Conservation (phyloP, 2,329 filamentous ascomycete genomes). For the Pseudonectria buxi region DNA sequence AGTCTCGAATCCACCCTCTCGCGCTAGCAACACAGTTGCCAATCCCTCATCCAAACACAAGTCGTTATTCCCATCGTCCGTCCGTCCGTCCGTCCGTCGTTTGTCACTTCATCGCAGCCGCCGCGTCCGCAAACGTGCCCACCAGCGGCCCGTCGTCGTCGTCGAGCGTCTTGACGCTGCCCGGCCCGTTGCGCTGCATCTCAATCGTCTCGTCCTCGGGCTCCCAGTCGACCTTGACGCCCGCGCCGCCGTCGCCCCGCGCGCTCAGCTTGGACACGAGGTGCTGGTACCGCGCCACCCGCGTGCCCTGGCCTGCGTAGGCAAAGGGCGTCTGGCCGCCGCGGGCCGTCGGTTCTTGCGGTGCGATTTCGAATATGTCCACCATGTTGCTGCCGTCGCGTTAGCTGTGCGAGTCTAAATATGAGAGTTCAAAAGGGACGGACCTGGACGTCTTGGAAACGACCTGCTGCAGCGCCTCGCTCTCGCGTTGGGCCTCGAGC, state of each 20-base stretch:
- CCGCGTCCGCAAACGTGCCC: slow-evolving; percentile 55
- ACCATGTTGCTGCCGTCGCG: slow-evolving; percentile 53
- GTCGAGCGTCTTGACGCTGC: slow-evolving; percentile 28
- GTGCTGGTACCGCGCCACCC: slow-evolving; percentile 52
- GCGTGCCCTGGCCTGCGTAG: slow-evolving; percentile 49
- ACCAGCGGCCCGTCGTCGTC: slow-evolving; percentile 40
- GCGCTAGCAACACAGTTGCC: too few species aligned
- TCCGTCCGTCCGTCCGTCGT: neutral
- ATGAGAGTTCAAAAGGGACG: too few species aligned
- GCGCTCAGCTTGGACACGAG: slow-evolving; percentile 53
- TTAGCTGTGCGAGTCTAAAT: neutral
- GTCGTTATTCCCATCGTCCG: too few species aligned
- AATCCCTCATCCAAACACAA: too few species aligned
- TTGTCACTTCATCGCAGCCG: slow-evolving; percentile 40
- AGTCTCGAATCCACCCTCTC: too few species aligned
- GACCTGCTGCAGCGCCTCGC: slow-evolving; percentile 57
- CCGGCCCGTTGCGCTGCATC: slow-evolving; percentile 31
- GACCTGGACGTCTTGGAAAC: slow-evolving; percentile 60
- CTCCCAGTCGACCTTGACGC: slow-evolving; percentile 49
- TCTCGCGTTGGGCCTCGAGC: slow-evolving; percentile 56
- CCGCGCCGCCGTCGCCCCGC: slow-evolving; percentile 35
- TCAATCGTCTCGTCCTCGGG: slow-evolving; percentile 45
- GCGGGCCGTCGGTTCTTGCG: slow-evolving; percentile 37
- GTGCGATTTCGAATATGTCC: slow-evolving; percentile 60
- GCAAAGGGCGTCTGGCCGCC: slow-evolving; percentile 34